Conservation (phyloP, 305 asterid genomes). For the Solanum hybrid region DNA sequence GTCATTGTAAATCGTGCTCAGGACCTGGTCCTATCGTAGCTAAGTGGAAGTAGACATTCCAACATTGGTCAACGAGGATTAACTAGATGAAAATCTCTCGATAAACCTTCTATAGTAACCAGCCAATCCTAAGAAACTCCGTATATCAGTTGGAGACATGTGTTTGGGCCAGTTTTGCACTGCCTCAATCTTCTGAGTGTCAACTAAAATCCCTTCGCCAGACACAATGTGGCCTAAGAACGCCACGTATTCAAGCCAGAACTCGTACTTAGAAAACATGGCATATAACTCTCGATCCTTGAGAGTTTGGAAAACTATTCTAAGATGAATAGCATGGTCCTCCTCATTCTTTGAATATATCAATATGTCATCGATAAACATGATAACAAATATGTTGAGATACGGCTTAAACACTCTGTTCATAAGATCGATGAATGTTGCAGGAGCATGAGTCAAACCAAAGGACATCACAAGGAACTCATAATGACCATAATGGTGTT, state of each 20-base stretch:
- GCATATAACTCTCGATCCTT: not conserved
- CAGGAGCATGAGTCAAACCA: no score
- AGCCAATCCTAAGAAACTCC: not conserved
- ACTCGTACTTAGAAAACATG: not conserved
- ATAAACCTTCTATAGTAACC: not conserved
- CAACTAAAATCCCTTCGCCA: not conserved
- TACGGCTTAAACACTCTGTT: not conserved
- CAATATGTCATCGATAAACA: not conserved
- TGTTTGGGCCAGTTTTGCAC: not conserved
- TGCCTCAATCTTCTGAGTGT: no score
- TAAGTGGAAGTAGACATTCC: no score
- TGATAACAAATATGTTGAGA: not conserved
- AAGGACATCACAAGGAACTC: not conserved
- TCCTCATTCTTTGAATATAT: not conserved
- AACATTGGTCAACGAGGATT: not conserved
- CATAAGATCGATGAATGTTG: not conserved
- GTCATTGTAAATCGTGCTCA: no score
- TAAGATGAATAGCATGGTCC: not conserved
- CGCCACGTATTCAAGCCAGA: not conserved
- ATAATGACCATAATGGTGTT: not conserved
- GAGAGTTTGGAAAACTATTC: not conserved
- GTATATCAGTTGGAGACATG: not conserved
- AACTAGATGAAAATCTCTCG: not conserved
- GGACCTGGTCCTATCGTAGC: no score
- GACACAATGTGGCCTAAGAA: no score